phyloP scores from a whole-genome alignment of 768 basidiomycete genomes.

The Lactarius sp. region DNA sequence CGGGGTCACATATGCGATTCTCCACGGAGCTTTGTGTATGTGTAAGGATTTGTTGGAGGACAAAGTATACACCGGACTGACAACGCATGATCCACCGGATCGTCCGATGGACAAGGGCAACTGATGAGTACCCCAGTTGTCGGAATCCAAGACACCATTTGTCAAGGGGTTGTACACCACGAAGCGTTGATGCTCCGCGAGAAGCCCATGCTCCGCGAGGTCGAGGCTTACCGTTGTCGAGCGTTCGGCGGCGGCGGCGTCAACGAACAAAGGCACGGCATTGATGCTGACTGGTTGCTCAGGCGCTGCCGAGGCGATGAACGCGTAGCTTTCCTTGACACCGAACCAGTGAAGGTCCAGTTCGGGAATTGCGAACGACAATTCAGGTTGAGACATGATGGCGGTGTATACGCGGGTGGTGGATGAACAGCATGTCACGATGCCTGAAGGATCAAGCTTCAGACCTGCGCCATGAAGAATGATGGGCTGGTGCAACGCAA shows the following conservation, averaged over 20 bases:
- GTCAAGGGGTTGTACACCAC: conserved; percentile 8
- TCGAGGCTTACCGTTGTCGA: conserved; percentile 11
- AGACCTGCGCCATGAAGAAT: conserved; percentile 24
- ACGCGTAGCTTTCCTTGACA: conserved; percentile 17
- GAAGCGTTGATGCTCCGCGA: conserved; percentile 6
- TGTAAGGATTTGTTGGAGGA: conserved; percentile 13
- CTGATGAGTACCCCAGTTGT: conserved; percentile 17
- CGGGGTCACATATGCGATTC: conserved; percentile 35
- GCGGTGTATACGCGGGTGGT: conserved; percentile 20
- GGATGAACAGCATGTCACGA: conserved; percentile 11
- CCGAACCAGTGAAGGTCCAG: conserved; percentile 26
- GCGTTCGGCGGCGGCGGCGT: conserved; percentile 7
- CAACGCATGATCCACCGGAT: conserved; percentile 31
- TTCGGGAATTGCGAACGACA: conserved; percentile 15
- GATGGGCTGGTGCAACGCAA: conserved; percentile 24
- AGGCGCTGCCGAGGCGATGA: conserved; percentile 17
- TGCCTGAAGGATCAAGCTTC: conserved; percentile 13
- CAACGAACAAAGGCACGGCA: conserved; percentile 17
- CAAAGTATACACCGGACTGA: conserved; percentile 31
- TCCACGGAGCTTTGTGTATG: conserved; percentile 28
- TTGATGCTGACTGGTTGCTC: conserved; percentile 14
- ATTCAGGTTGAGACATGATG: conserved; percentile 11
- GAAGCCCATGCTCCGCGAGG: conserved; percentile 11
- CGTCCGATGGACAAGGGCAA: conserved; percentile 29
- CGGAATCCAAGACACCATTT: conserved; percentile 7